Conservation (phyloP, 2,329 filamentous ascomycete genomes). For the Trichoderma sp. region DNA sequence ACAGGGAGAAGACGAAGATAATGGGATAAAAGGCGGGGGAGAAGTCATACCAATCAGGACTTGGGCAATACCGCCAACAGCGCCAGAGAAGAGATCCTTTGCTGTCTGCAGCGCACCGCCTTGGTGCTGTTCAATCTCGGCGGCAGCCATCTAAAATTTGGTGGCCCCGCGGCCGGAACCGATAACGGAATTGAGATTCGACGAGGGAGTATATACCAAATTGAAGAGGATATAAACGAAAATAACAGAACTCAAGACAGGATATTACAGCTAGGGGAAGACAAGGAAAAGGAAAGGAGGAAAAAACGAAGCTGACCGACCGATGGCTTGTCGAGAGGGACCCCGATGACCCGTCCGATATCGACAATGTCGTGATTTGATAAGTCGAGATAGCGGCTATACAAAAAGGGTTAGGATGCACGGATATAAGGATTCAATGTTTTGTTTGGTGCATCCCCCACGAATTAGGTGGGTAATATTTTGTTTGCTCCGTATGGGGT, state of each 20-base stretch:
- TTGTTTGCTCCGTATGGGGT: background rate
- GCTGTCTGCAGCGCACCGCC: conserved; percentile 58
- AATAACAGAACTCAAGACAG: background rate
- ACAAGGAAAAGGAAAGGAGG: conserved; percentile 18
- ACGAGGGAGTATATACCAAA: background rate
- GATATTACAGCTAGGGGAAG: background rate
- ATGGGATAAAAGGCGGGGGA: background rate
- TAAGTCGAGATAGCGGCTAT: background rate
- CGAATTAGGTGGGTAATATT: conserved; percentile 5
- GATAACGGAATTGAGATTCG: background rate
- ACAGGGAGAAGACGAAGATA: background rate
- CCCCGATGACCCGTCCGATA: conserved; percentile 29
- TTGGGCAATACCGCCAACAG: conserved; percentile 89
- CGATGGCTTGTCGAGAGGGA: background rate
- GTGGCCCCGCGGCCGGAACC: background rate
- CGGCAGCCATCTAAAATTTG: conserved; percentile 22
- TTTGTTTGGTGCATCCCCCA: conserved; percentile 1
- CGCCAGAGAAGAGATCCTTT: conserved; percentile 91
- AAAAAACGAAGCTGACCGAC: background rate
- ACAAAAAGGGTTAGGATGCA: background rate
- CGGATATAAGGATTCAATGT: background rate
- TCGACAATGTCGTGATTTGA: conserved; percentile 26
- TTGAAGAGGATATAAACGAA: background rate
- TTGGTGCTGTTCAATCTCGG: conserved; percentile 40
- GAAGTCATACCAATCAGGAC: conserved; percentile 74